A percentile compares a stretch with the other conserved stretches of the same genome.
These are phyloP conservation scores for Tylopilus sp. DNA, from an alignment of 768 basidiomycete genomes.

Conservation along the genomic window DNA sequence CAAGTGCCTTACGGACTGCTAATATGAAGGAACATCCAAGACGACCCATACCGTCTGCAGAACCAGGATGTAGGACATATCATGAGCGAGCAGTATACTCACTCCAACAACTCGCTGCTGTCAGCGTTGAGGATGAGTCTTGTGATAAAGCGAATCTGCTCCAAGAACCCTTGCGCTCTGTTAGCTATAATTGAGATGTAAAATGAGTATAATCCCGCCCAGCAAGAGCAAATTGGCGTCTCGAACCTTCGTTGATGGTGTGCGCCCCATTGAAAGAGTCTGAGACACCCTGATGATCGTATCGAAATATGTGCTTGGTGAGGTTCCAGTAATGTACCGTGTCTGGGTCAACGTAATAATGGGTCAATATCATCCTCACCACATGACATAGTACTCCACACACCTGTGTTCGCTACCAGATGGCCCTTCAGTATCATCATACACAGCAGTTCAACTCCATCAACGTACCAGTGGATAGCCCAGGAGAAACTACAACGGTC, in stretches of 20 bases:
- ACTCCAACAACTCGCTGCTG: conserved; percentile 20
- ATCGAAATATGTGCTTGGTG: conserved; percentile 46
- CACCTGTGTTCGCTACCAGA: conserved; percentile 21
- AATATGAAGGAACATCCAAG: too few relatives aligned
- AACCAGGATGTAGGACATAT: too few relatives aligned
- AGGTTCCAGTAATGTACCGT: conserved; percentile 45
- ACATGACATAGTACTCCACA: conserved; percentile 10
- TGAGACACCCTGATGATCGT: conserved; percentile 28
- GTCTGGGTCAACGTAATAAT: conserved; percentile 27
- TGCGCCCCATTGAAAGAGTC: conserved; percentile 37
- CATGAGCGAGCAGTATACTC: neutral
- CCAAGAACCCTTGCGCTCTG: conserved; percentile 29
- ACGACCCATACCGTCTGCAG: too few relatives aligned
- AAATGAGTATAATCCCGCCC: conserved; percentile 9
- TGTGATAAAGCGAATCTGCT: conserved; percentile 30
- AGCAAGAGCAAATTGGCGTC: neutral
- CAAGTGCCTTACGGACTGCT: too few relatives aligned
- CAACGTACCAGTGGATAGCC: conserved; percentile 19
- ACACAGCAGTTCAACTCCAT: neutral
- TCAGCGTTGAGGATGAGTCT: conserved; percentile 33
- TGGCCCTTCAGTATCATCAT: conserved; percentile 2
- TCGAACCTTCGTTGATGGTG: conserved; percentile 29
- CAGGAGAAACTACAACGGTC: conserved; percentile 37
- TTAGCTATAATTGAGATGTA: conserved; percentile 21
- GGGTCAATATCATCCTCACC: conserved; percentile 21